These are phyloP conservation scores for Tetrahymena borealis DNA, from an alignment of 73 alveolate genomes.

Conservation along the genomic window DNA sequence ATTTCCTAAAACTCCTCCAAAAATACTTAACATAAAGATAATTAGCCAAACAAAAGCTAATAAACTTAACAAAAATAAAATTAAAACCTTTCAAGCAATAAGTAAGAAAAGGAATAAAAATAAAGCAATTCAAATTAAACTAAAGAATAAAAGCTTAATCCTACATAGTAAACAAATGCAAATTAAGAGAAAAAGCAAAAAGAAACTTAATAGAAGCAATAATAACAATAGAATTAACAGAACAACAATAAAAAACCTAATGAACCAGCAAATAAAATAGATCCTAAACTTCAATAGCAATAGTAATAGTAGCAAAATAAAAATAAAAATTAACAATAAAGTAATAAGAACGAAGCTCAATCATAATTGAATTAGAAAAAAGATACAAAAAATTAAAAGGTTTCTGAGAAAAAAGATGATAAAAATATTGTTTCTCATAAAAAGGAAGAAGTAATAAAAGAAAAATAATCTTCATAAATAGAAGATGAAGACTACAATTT, in stretches of 20 bases:
- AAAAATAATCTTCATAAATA: background rate
- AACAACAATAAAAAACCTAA: background rate
- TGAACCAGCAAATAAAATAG: background rate
- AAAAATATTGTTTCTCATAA: background rate
- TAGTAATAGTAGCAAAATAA: background rate
- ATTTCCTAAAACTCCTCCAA: no score
- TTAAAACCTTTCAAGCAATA: no score
- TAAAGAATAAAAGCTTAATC: no score
- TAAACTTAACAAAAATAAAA: no score
- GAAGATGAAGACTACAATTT: background rate
- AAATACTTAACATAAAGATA: no score
- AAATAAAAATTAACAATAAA: no score
- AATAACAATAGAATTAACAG: background rate
- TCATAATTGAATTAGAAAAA: background rate
- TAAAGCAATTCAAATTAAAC: no score
- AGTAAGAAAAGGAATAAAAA: no score
- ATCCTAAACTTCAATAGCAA: background rate
- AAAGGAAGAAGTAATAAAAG: background rate
- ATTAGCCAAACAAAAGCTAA: no score
- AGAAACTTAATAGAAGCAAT: no score
- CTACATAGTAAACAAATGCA: no score
- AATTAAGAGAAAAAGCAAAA: no score
- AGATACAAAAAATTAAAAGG: background rate
- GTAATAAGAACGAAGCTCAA: background rate
- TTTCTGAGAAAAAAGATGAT: background rate